Conservation (phyloP, 192 early-diverging fungal genomes). For the Coemansia sp. region DNA sequence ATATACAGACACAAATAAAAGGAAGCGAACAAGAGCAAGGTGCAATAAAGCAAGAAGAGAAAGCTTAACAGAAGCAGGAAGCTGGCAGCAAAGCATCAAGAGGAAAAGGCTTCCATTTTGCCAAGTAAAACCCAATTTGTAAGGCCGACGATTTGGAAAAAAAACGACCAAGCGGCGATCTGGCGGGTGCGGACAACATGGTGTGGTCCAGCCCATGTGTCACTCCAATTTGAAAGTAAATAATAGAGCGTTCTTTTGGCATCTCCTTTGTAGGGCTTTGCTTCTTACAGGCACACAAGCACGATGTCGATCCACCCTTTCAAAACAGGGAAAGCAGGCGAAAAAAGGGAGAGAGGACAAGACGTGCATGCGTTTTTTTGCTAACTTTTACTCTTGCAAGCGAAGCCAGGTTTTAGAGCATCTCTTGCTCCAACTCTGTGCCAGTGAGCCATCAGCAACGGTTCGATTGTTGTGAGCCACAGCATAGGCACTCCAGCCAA, state of each 20-base stretch:
- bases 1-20: constrained; percentile 3
- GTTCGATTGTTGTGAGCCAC: too few species aligned
- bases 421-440: too few species aligned
- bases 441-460: too few species aligned
- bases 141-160: not conserved
- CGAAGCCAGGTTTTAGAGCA: too few species aligned
- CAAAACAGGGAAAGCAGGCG: not conserved
- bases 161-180: not conserved
- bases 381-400: not conserved
- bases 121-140: not conserved
- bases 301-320: not conserved
- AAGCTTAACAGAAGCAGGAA: not conserved
- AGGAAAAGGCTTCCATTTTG: not conserved
- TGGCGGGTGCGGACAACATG: not conserved
- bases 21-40: not conserved
- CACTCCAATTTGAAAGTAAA: not conserved
- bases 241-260: not conserved
- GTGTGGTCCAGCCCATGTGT: not conserved
- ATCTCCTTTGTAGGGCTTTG: not conserved
- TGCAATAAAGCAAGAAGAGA: not conserved
- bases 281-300: not conserved
- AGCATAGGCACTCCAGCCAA: too few species aligned
- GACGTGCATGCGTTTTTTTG: not conserved
- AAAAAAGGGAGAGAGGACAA: not conserved
- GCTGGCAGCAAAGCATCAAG: not conserved